Base-by-base conservation (phyloP, 306 rosid genomes). In the Argentina anserina region DNA sequence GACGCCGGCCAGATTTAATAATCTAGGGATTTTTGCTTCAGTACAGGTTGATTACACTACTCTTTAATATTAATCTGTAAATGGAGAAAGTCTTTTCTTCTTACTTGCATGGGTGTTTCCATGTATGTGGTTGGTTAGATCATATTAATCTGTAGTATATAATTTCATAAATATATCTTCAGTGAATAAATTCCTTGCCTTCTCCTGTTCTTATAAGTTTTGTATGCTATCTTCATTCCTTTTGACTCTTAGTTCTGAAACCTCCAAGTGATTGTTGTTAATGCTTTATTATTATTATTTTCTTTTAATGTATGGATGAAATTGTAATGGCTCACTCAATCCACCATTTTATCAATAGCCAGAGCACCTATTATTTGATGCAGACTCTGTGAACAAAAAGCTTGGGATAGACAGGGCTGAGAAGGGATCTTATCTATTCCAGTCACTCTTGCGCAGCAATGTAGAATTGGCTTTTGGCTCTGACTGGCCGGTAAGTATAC, bases 321-420 rank as follows among this genome's bases (percentile, higher is more conserved):
- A 18, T 37, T 56, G 56, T 80, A 55, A 49, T 63, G 46, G 43
- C 25, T n/a, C 62, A 13, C 47, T 61, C 23, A 21, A 66, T 49
- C 55, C 77, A 1, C 56, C 65, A 74, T 52, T 68, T 71, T 87
- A n/a, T n/a, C n/a, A n/a, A n/a, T n/a, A 93, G 97, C 98, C 97
- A 59, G 93, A 90, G 69, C 96, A 90, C 49, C 74, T 93, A 39
- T 75, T 93, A 80, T 85, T 79, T 82, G 96, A 90, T 67, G 90
- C 85, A 9, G 84, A 86, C 34, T 80, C 90, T 47, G 88, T 86
- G 9, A 31, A 67, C 42, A 84, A 76, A 76, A 90, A 88, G 84
- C 97, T 93, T 72, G 98, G 97, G 81, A 31, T 71, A 56, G 88
- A 88, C 65, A 93, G 98, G 84, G 97, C 97, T 73, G 87, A 86